phyloP scores from a whole-genome alignment of 2,329 filamentous ascomycete species.

The Purpureocillium lavendulum region DNA sequence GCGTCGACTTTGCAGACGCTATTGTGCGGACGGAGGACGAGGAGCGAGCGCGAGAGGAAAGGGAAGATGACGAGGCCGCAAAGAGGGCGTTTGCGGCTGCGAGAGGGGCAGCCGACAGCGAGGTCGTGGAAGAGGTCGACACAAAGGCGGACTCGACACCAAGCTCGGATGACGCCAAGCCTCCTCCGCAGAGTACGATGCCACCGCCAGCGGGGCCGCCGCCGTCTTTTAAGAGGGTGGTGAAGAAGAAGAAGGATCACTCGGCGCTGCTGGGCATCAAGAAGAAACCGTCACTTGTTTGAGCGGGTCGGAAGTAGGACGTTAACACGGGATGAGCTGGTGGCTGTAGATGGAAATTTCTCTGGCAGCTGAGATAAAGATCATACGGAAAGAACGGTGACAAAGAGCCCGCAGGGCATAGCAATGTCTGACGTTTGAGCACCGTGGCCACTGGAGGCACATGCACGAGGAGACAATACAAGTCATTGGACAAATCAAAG shows the following conservation, averaged over 20 bases:
- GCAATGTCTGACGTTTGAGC: too few species aligned
- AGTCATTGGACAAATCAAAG: too few species aligned
- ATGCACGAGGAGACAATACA: too few species aligned
- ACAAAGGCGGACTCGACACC: not conserved
- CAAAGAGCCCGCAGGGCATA: too few species aligned
- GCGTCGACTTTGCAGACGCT: constrained; percentile 49
- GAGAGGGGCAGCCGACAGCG: constrained; percentile 42
- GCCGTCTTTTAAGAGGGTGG: constrained; percentile 62
- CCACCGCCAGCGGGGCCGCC: constrained; percentile 21
- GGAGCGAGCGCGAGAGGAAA: constrained; percentile 58
- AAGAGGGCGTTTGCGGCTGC: constrained; percentile 65
- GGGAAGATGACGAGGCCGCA: constrained; percentile 77
- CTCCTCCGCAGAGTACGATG: constrained; percentile 16
- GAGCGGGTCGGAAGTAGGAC: constrained; percentile 2
- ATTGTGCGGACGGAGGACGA: constrained; percentile 47
- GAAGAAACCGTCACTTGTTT: constrained; percentile 61
- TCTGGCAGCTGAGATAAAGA: too few species aligned
- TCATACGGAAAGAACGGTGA: too few species aligned
- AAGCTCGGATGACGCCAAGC: not conserved
- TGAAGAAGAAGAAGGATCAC: constrained; percentile 84
- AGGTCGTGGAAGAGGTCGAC: constrained; percentile 16
- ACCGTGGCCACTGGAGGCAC: too few species aligned
- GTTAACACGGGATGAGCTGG: too few species aligned
- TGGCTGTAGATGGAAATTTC: too few species aligned
- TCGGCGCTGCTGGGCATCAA: constrained; percentile 74